A percentile compares a stretch with the other conserved stretches of the same genome.
phyloP scores from a whole-genome alignment of 2,329 filamentous ascomycete species.

The Colletotrichum tropicale region DNA sequence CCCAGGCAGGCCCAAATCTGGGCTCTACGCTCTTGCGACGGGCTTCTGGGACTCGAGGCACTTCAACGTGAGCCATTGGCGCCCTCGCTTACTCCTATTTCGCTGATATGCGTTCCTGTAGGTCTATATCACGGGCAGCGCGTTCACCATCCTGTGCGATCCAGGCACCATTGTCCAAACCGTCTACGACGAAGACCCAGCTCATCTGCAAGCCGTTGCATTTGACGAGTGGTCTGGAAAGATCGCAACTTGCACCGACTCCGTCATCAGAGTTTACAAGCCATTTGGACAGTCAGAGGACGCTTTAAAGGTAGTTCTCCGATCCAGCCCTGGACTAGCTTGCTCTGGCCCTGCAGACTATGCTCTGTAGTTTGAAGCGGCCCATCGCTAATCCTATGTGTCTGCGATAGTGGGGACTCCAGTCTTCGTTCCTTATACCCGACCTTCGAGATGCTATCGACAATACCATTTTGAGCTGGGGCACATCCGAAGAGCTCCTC shows the following conservation, averaged over 20 bases:
- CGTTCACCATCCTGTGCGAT: slow-evolving; percentile 81
- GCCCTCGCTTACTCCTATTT: neutral
- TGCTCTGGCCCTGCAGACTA: neutral
- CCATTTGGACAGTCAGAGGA: slow-evolving; percentile 75
- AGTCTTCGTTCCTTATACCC: slow-evolving; percentile 61
- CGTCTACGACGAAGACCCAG: slow-evolving; percentile 81
- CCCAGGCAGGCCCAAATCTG: slow-evolving; percentile 78
- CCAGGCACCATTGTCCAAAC: slow-evolving; percentile 83
- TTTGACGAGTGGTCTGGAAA: slow-evolving; percentile 85
- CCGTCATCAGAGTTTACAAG: slow-evolving; percentile 76
- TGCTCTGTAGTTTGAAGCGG: neutral
- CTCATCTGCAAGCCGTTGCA: slow-evolving; percentile 72
- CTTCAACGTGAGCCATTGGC: slow-evolving; percentile 65
- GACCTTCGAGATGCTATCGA: slow-evolving; percentile 37
- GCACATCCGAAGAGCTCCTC: slow-evolving; percentile 81
- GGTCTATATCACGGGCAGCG: slow-evolving; percentile 90
- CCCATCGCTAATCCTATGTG: neutral
- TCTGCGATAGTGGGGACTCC: slow-evolving; percentile 62
- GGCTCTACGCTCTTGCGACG: slow-evolving; percentile 77
- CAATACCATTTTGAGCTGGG: slow-evolving; percentile 75
- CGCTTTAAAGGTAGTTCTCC: slow-evolving; percentile 69
- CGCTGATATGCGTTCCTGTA: slow-evolving; percentile 37
- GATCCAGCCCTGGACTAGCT: neutral
- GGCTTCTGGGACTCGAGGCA: slow-evolving; percentile 75
- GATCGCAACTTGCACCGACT: slow-evolving; percentile 76